phyloP scores from a whole-genome alignment of 768 basidiomycete species.

The Mycena pura region DNA sequence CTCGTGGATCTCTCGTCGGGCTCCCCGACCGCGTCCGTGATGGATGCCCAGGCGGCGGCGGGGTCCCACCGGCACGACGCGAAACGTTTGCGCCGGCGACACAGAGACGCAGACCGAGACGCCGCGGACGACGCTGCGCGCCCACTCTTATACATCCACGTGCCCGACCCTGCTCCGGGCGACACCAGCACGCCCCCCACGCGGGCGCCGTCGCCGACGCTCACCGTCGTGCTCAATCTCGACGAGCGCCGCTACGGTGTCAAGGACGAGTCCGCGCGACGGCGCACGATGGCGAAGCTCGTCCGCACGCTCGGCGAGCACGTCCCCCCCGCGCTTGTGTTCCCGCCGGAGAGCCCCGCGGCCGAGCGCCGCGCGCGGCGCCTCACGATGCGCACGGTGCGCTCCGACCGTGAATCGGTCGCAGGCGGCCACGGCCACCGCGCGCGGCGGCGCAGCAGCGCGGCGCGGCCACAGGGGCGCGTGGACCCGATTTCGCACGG shows the following conservation, averaged over 20 bases:
- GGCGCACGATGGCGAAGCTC: constrained; percentile 17
- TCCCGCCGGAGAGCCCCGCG: neutral
- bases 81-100: neutral
- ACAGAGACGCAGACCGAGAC: too few relatives aligned
- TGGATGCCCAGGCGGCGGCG: neutral
- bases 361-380: neutral
- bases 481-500: constrained; percentile 9
- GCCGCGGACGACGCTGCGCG: neutral
- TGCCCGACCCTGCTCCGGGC: neutral
- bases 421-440: too few relatives aligned
- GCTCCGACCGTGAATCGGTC: neutral
- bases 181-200: neutral
- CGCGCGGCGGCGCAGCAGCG: neutral
- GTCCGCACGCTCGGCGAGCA: constrained; percentile 13
- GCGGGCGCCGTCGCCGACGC: constrained; percentile 5
- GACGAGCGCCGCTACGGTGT: neutral
- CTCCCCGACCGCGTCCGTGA: neutral
- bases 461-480: neutral
- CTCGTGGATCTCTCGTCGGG: neutral
- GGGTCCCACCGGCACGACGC: too few relatives aligned
- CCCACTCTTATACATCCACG: constrained; percentile 7
- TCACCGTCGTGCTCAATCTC: constrained; percentile 8
- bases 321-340: constrained; percentile 17
- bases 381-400: neutral
- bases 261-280: constrained; percentile 4